Base-by-base conservation (phyloP, 2,329 filamentous ascomycete species). In the Talaromyces sp. region DNA sequence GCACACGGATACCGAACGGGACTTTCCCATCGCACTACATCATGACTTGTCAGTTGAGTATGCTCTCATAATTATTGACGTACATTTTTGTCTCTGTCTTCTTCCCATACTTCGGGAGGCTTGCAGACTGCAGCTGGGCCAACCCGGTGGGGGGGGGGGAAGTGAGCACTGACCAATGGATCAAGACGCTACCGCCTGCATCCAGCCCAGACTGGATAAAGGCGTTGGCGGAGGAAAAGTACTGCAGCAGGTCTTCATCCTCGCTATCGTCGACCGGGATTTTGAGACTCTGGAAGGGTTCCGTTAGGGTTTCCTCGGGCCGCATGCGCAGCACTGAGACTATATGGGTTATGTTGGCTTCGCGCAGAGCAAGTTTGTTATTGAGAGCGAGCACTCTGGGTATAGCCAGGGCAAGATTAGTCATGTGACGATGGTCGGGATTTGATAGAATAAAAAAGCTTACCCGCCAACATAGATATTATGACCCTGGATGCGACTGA, bases 251-350 rank as follows among this genome's bases (percentile, higher is more conserved):
- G 74, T 99, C 91, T 67, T 92, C 88, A 69, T 97, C 91, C 21
- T 93, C 90, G 56, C 92, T 85, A 78, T 99, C 94, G 74, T 97
- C 90, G 50, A 97, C 86, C 65, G 95, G 88, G 65, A 97, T 88
- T 62, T 86, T 82, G 66, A 91, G 81, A 72, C 95, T 91, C 64
- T 87, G 78, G 72, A 87, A 91, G 48, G 82, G 79, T 64, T 83
- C 80, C 69, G 57, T 57, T 10, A 85, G 87, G 46, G 82, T 80
- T 62, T 78, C 77, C 54, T 84, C 75, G 50, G 83, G 81, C 26
- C 46, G 56, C 60, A 62, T 62, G 46, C 60, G 60, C 62, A 93
- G 75, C 46, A 94, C 89, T 4, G 92, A 96, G n/a, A 97, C 81
- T 31, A 97, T 84, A 75, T 97, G 92, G 2, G 92, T 96, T 72